Percentiles rank a stretch among this genome's conserved stretches.
Evolutionary conservation across 108 stramenopile genomes (phyloP).

Genomic region (Cyclotella atomus): DNA sequence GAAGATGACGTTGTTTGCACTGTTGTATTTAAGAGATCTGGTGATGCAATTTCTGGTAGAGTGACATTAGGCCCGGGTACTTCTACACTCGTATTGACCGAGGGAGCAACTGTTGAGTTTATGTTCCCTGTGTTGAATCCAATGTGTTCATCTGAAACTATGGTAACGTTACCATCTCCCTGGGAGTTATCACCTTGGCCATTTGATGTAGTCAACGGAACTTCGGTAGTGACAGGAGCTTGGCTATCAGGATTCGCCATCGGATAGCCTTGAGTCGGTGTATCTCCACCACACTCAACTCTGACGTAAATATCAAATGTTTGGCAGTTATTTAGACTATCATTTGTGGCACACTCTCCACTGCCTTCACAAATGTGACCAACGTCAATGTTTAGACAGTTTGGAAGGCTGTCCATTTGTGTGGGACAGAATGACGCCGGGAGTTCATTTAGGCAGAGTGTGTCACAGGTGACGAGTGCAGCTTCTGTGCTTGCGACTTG

Average conservation of each 20-base stretch:
- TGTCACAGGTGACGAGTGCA: conserved; percentile 22
- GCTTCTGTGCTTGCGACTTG: conserved; percentile 7
- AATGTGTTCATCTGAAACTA: neutral
- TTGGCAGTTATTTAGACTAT: conserved; percentile 46
- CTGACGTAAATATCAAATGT: conserved; percentile 47
- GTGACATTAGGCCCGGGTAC: neutral
- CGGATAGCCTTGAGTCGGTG: conserved; percentile 34
- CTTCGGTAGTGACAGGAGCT: neutral
- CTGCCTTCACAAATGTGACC: conserved; percentile 42
- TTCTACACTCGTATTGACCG: neutral
- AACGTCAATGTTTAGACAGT: conserved; percentile 37
- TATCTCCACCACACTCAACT: conserved; percentile 34
- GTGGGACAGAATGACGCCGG: conserved; percentile 34
- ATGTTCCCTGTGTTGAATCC: neutral
- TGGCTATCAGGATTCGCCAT: conserved; percentile 33
- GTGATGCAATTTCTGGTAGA: neutral
- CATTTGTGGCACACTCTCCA: conserved; percentile 48
- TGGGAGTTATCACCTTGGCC: neutral
- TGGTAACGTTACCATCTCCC: neutral
- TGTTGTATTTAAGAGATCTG: neutral
- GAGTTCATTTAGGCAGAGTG: conserved; percentile 32
- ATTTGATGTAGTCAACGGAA: neutral
- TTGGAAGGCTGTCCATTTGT: conserved; percentile 23
- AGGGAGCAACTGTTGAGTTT: conserved; percentile 1
- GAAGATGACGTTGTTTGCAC: neutral